Base-by-base conservation (phyloP, 2,329 filamentous ascomycete genomes). In the Phoma sp. region DNA sequence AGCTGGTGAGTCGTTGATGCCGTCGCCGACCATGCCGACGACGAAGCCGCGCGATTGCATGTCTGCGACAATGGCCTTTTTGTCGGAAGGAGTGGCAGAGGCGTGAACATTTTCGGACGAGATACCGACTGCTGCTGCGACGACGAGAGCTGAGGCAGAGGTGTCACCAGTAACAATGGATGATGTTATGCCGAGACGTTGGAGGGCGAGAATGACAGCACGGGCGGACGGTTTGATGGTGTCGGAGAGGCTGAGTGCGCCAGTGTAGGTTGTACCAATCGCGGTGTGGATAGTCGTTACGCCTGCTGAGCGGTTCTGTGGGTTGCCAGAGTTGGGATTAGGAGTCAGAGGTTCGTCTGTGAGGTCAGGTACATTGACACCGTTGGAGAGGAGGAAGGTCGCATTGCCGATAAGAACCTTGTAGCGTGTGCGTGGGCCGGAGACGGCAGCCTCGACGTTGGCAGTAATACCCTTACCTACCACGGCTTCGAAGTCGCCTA, bases 1-100 rank as follows among this genome's bases (percentile, higher is more conserved):
- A 0, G 95, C 95, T 0, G 95, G 95, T 0, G 92, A 96, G 79
- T 99, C 95, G 76, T 99, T 99, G 83, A 99, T 97, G 37, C 95
- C 95, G 74, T 99, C 95, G 47, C 95, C 73, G 13, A 98, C 93
- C 95, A 99, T 99, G 64, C 91, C 95, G 24, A 98, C 91, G 44
- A 89, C 81, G 66, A 92, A 85, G 57, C 92, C 92, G 33, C 70
- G 69, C 0, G 82, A 80, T 77, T 97, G 92, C 17, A 98, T 83
- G 49, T 88, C 80, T 44, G 86, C 85, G 66, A 99, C 84, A 64
- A 98, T 96, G 25, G 84, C 81, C 73, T 96, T 93, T 74, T 99
- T 99, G 77, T 96, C 90, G 61, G 92, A 88, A 0, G 95, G 95
- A 4, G 90, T 92, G 43, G 94, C 90, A n/a, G 91, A 90, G 12